Evolutionary conservation across 768 basidiomycete species (phyloP).

Genomic region (Asterophora parasitica): DNA sequence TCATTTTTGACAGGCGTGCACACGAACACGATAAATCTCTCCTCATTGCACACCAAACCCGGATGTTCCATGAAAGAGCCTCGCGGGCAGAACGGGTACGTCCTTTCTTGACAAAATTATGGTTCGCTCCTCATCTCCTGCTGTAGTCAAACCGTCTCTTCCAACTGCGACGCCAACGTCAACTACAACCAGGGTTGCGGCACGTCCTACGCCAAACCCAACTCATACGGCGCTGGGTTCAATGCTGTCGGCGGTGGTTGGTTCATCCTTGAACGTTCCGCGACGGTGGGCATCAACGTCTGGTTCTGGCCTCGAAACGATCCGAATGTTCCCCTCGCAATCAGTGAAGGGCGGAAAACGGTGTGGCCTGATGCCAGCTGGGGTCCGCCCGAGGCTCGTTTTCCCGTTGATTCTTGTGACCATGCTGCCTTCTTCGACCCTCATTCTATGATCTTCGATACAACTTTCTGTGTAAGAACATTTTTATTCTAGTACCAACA

Average conservation of each 20-base stretch:
- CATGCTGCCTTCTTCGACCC: slow-evolving; percentile 48
- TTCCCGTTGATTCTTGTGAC: slow-evolving; percentile 44
- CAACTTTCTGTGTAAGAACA: slow-evolving; percentile 54
- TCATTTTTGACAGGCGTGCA: slow-evolving; percentile 44
- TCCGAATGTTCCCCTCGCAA: slow-evolving; percentile 36
- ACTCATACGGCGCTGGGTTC: slow-evolving; percentile 45
- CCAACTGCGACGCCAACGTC: slow-evolving; percentile 43
- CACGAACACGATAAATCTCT: slow-evolving; percentile 36
- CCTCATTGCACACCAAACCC: slow-evolving; percentile 50
- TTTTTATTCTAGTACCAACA: background rate
- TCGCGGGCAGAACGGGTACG: slow-evolving; percentile 46
- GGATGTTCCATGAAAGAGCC: slow-evolving; percentile 39
- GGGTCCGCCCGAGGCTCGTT: slow-evolving; percentile 45
- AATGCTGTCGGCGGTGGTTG: slow-evolving; percentile 55
- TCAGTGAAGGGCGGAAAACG: slow-evolving; percentile 20
- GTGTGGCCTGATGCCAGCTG: slow-evolving; percentile 26
- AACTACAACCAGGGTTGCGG: slow-evolving; percentile 64
- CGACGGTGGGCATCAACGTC: slow-evolving; percentile 40
- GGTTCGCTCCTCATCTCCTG: too few species aligned
- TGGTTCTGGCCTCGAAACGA: slow-evolving; percentile 60
- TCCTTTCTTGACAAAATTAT: too few species aligned
- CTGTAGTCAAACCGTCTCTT: slow-evolving; percentile 33
- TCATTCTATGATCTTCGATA: slow-evolving; percentile 52
- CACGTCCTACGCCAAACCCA: slow-evolving; percentile 32
- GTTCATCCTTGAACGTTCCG: slow-evolving; percentile 47